Percentiles rank a stretch among this genome's conserved stretches.
Evolutionary conservation across 352 stramenopile species (phyloP).

Genomic region (Pythium dissotocum): DNA sequence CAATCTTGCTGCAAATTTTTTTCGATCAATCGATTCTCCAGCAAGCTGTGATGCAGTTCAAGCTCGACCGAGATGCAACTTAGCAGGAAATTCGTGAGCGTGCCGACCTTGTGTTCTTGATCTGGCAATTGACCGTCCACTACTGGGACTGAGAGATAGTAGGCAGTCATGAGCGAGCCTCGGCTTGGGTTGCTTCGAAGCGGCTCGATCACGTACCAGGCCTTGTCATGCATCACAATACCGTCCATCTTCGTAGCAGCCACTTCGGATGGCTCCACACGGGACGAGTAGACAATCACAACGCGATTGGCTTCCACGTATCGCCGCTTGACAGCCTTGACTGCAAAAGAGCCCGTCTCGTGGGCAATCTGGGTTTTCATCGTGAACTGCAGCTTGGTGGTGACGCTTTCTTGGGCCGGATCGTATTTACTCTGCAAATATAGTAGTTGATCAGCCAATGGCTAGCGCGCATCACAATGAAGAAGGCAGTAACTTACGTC

Average conservation of each 20-base stretch:
- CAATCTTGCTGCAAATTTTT: too few species aligned
- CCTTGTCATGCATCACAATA: slow-evolving; percentile 9
- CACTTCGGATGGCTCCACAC: slow-evolving; percentile 5
- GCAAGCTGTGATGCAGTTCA: background rate
- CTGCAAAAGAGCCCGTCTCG: background rate
- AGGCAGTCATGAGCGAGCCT: slow-evolving; percentile 10
- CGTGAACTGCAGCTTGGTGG: too few species aligned
- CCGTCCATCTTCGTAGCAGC: slow-evolving; percentile 17
- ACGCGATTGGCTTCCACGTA: slow-evolving; percentile 1
- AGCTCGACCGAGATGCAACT: slow-evolving; percentile 7
- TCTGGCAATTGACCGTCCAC: slow-evolving; percentile 1
- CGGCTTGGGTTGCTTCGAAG: background rate
- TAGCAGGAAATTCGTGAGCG: slow-evolving; percentile 21
- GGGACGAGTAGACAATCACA: background rate
- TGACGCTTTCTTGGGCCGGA: too few species aligned
- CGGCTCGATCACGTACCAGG: slow-evolving; percentile 14
- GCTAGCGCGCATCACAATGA: too few species aligned
- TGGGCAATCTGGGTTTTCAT: background rate
- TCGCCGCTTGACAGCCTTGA: background rate
- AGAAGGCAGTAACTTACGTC: too few species aligned
- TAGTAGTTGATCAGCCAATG: too few species aligned
- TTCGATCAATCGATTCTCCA: slow-evolving; percentile 23
- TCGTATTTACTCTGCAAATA: too few species aligned
- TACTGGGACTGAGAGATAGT: background rate
- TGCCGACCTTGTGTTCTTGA: slow-evolving; percentile 10